These are phyloP conservation scores for Falciphora oryzae DNA, from an alignment of 2,329 filamentous ascomycete species.

Conservation along the genomic window DNA sequence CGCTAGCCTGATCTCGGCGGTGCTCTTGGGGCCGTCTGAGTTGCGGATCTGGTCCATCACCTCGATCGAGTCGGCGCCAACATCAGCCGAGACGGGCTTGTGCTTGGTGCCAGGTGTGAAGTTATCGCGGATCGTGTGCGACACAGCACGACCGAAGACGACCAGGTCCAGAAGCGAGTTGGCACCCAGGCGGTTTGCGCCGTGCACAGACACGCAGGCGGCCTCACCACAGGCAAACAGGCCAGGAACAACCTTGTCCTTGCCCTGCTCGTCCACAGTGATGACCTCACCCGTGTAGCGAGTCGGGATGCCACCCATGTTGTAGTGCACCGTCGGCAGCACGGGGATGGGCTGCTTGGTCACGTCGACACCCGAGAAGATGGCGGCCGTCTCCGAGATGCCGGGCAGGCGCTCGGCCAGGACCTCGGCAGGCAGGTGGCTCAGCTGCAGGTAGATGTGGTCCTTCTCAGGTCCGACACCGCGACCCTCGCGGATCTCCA, in stretches of 20 bases:
- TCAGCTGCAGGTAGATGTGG: constrained; percentile 97
- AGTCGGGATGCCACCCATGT: constrained; percentile 99
- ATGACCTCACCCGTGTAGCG: constrained; percentile 96
- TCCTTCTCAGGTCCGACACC: constrained; percentile 97
- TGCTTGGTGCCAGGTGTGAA: constrained; percentile 78
- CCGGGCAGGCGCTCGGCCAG: constrained; percentile 94
- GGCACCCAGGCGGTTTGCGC: constrained; percentile 94
- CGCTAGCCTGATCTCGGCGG: constrained; percentile 77
- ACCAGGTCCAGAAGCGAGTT: constrained; percentile 95
- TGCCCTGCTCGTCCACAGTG: constrained; percentile 76
- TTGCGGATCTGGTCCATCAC: constrained; percentile 81
- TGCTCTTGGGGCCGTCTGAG: constrained; percentile 78
- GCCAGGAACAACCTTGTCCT: constrained; percentile 90
- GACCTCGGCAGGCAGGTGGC: constrained; percentile 86
- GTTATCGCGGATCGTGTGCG: constrained; percentile 94
- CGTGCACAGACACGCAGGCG: constrained; percentile 95
- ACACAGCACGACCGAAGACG: constrained; percentile 95
- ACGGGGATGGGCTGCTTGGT: constrained; percentile 96
- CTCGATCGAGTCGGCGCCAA: constrained; percentile 80
- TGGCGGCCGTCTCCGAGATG: constrained; percentile 97
- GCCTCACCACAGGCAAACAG: constrained; percentile 96
- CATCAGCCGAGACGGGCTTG: constrained; percentile 75
- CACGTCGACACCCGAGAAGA: constrained; percentile 96
- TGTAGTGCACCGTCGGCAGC: constrained; percentile 96
- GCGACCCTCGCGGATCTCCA: constrained; percentile 96